Evolutionary conservation across 1,139 yeast species (phyloP).

Genomic region (Suhomyces coccinellae): DNA sequence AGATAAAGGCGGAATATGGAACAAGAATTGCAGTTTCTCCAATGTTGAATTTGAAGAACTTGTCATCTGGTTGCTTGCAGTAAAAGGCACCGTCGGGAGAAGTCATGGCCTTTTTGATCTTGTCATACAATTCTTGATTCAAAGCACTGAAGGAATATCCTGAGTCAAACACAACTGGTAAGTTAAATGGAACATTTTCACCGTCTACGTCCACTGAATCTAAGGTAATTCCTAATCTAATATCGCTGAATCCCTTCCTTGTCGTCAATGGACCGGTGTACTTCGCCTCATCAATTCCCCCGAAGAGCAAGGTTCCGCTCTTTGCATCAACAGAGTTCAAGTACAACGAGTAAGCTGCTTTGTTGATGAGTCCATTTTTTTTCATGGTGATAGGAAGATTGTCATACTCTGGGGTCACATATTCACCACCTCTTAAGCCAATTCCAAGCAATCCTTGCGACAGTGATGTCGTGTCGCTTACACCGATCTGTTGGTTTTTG

Average conservation of each 20-base stretch:
- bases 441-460: constrained; percentile 33
- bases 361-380: constrained; percentile 21
- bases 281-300: constrained; percentile 23
- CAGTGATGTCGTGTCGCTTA: constrained; percentile 17
- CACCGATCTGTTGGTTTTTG: constrained; percentile 20
- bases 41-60: neutral
- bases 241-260: neutral
- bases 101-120: neutral
- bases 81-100: neutral
- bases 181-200: neutral
- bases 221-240: constrained; percentile 1
- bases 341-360: constrained; percentile 24
- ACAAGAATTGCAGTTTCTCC: constrained; percentile 5
- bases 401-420: constrained; percentile 9
- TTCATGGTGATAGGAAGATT: constrained; percentile 24
- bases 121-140: neutral
- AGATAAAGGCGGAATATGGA: constrained; percentile 3
- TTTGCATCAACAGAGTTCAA: constrained; percentile 15
- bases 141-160: constrained; percentile 4
- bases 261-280: constrained; percentile 20
- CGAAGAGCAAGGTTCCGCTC: constrained; percentile 21
- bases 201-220: constrained; percentile 2
- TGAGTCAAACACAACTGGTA: constrained; percentile 5
- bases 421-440: constrained; percentile 27
- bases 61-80: constrained; percentile 5